Evolutionary conservation across 805 yeast genomes (phyloP).

Genomic region (Zygoascus biomembranicola): DNA sequence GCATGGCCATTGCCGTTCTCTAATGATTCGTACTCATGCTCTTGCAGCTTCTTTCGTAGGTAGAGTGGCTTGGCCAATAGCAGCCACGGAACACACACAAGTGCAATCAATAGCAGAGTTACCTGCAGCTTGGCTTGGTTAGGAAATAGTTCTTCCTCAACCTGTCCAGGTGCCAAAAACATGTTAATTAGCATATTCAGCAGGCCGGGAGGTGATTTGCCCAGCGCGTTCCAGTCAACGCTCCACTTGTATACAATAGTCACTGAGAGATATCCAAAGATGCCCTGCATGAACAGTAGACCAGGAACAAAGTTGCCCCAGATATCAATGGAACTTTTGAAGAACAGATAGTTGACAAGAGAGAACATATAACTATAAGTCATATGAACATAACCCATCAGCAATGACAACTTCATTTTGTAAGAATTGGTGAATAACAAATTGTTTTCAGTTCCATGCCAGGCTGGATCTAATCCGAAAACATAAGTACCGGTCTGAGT

Average conservation of each 20-base stretch:
- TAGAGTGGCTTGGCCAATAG: constrained; percentile 75
- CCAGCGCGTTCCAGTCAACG: constrained; percentile 78
- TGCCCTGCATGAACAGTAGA: constrained; percentile 87
- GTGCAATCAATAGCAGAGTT: constrained; percentile 62
- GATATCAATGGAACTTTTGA: constrained; percentile 67
- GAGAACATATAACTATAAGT: constrained; percentile 81
- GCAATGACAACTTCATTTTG: constrained; percentile 91
- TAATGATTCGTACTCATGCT: constrained; percentile 44
- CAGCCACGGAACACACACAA: constrained; percentile 88
- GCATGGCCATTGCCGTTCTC: constrained; percentile 12
- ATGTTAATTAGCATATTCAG: constrained; percentile 91
- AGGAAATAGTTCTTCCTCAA: constrained; percentile 69
- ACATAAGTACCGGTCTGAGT: constrained; percentile 60
- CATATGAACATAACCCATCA: constrained; percentile 96
- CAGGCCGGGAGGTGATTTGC: constrained; percentile 80
- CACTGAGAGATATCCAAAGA: constrained; percentile 84
- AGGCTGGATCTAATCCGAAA: constrained; percentile 84
- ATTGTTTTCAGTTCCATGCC: constrained; percentile 97
- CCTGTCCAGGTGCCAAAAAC: constrained; percentile 88
- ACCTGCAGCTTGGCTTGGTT: constrained; percentile 78
- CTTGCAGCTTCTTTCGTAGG: constrained; percentile 46
- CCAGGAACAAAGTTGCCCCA: constrained; percentile 94
- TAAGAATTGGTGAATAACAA: constrained; percentile 87
- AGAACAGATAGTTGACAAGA: constrained; percentile 65
- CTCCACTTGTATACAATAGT: constrained; percentile 91